Base-by-base conservation (phyloP, 1,284 basidiomycete genomes). In the Ganoderma sinense region DNA sequence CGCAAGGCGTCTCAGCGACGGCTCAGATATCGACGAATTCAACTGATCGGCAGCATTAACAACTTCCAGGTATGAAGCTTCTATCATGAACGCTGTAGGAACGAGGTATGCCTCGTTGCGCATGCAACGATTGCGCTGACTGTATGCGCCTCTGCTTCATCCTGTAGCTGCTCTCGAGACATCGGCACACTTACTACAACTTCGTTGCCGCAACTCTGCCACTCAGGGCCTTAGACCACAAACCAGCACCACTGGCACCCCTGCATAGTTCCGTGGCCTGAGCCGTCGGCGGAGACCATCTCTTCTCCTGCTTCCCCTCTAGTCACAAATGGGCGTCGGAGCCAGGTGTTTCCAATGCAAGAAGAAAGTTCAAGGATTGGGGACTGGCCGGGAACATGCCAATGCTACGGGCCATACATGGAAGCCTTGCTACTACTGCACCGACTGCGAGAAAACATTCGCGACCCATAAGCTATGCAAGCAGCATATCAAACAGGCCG, bases 281-380 rank as follows among this genome's bases (percentile, higher is more conserved):
- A 36, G 6, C 6, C 6, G 6, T 53, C 48, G 23, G 14, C 48
- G 23, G 6, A 51, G 11, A n/a, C 18, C 43, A 18, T 45, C 18
- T 20, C 18, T 20, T 10, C 3, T 11, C 23, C 11, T 16, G 4
- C 6, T 18, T 31, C 14, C 53, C 26, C 29, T 31, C 53, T 33
- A 56, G 36, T 36, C 36, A 36, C 36, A 29, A 7, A 65, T 65
- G 64, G 39, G 39, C 41, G 53, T 65, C 41, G 20, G 29, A 58
- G 64, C 59, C 53, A 59, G 64, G 11, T 71, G 70, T 23, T n/a
- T 64, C 23, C 60, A 66, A 51, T 71, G 70, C 51, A 29, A 63
- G 14, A 26, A 53, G 39, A 56, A 41, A 13, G n/a, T 65, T 7
- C 11, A 26, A 23, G 64, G 64, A 18, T 11, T 7, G 40, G 55